A percentile compares a stretch with the other conserved stretches of the same genome.
Evolutionary conservation across 164 flowering plant species (phyloP).

Genomic region (Brasenia schreberi): DNA sequence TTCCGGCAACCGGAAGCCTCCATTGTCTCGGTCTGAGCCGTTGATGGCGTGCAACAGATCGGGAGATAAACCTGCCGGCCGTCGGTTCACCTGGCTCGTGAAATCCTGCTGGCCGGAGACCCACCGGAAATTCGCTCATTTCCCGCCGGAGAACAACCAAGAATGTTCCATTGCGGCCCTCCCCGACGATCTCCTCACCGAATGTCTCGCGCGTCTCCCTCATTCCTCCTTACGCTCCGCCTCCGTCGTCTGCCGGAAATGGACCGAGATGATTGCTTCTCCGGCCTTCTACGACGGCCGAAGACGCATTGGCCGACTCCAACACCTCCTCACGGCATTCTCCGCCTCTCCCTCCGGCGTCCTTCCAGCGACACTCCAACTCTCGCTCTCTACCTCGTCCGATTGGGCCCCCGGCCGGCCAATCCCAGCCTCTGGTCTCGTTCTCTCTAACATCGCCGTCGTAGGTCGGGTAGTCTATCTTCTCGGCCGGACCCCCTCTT

Average conservation of each 20-base stretch:
- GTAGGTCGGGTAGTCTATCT: constrained; percentile 42
- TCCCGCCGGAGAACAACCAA: constrained; percentile 3
- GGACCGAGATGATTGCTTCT: constrained; percentile 37
- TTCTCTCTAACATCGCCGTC: constrained; percentile 33
- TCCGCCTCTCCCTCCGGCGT: constrained; percentile 31
- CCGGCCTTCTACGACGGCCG: constrained; percentile 43
- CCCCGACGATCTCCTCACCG: constrained; percentile 75
- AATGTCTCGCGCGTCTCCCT: constrained; percentile 57
- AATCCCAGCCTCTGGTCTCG: constrained; percentile 12
- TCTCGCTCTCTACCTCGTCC: constrained; percentile 11
- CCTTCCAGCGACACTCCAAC: constrained; percentile 20
- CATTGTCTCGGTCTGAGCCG: not conserved
- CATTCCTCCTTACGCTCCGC: constrained; percentile 42
- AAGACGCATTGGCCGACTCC: constrained; percentile 32
- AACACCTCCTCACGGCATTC: constrained; percentile 18
- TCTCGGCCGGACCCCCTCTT: constrained; percentile 17
- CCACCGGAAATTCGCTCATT: constrained; percentile 8
- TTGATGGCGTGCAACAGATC: not conserved
- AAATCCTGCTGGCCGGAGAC: constrained; percentile 61
- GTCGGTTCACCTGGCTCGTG: constrained; percentile 54
- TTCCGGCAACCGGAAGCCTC: not conserved
- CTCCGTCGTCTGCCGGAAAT: constrained; percentile 52
- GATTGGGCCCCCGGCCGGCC: constrained; percentile 4
- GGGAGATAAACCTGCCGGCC: not conserved
- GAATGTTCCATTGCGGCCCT: constrained; percentile 29